Base-by-base conservation (phyloP, 2,329 filamentous ascomycete genomes). In the Conoideocrella luteorostrata region DNA sequence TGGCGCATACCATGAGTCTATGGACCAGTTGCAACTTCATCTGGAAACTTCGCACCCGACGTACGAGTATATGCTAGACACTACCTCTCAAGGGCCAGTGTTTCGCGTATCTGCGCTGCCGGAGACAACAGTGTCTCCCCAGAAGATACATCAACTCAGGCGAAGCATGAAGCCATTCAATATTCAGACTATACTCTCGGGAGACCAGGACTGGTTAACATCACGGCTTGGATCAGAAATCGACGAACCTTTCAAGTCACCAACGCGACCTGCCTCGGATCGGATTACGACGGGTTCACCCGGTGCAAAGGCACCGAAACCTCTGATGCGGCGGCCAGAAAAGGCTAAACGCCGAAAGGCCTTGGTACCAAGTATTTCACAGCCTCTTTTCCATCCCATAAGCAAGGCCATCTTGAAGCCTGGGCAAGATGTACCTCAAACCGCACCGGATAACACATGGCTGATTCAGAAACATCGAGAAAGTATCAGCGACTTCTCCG, bases 391-490 rank as follows among this genome's bases (percentile, higher is more conserved):
- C 47, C 75, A 80, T 52, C 70, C 74, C 2, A 65, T 79, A 10
- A 79, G 73, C 61, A 78, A 77, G 53, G 67, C 69, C 7, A 62
- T 61, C 7, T 64, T 81, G 18, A 64, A 67, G 24, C 66, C 75
- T 1, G 75, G 74, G 3, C 65, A 71, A 2, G 61, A 68, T 20
- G 61, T 79, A 20, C 70, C 71, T 3, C 64, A 64, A 17, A 57
- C 62, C 4, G 57, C 59, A 3, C 60, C 70, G 4, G 72, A 78
- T 52, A 69, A 70, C 45, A 61, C 63, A 18, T 80, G 77, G 77
- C 64, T 79, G 7, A 66, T 77, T 23, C 75, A 78, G 48, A 80
- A 79, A 58, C 77, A 80, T 47, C 69, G 73, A 7, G 74, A 80
- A 45, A 72, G 70, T 42, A 71, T 80, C 43, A 65, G 68, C 22